These are phyloP conservation scores for Apiospora saccharicola DNA, from an alignment of 2,329 filamentous ascomycete genomes.

Conservation along the genomic window DNA sequence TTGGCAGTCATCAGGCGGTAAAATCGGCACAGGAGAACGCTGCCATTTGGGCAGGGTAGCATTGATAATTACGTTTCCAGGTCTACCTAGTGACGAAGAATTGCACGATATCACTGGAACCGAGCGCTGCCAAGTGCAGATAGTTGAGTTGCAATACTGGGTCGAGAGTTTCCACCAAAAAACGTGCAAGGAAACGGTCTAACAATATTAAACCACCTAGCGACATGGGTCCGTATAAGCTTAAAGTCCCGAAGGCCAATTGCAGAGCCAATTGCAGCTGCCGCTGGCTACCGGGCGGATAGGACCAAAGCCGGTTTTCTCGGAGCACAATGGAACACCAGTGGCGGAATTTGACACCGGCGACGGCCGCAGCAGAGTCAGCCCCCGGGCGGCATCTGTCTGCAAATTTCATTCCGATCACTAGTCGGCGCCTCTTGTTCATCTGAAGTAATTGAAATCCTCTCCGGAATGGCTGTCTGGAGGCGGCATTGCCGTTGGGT, in stretches of 20 bases:
- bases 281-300: slow-evolving; percentile 1
- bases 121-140: slow-evolving; percentile 13
- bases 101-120: slow-evolving; percentile 9
- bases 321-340: neutral
- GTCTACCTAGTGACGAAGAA: slow-evolving; percentile 4
- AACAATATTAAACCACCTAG: neutral
- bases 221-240: slow-evolving; percentile 11
- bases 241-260: slow-evolving; percentile 4
- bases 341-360: neutral
- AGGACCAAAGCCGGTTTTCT: neutral
- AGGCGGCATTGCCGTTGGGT: neutral
- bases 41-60: neutral
- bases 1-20: neutral
- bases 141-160: neutral
- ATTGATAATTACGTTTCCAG: slow-evolving; percentile 8
- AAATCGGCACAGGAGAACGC: slow-evolving; percentile 1
- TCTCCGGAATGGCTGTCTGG: neutral
- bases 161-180: slow-evolving; percentile 3
- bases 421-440: neutral
- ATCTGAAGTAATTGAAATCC: slow-evolving; percentile 1
- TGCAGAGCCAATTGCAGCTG: neutral
- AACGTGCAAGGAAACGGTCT: slow-evolving; percentile 1
- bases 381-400: neutral
- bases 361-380: slow-evolving; percentile 3
- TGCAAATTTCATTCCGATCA: neutral